phyloP scores from a whole-genome alignment of 1,284 basidiomycete genomes.

The Coniophora puteana region DNA sequence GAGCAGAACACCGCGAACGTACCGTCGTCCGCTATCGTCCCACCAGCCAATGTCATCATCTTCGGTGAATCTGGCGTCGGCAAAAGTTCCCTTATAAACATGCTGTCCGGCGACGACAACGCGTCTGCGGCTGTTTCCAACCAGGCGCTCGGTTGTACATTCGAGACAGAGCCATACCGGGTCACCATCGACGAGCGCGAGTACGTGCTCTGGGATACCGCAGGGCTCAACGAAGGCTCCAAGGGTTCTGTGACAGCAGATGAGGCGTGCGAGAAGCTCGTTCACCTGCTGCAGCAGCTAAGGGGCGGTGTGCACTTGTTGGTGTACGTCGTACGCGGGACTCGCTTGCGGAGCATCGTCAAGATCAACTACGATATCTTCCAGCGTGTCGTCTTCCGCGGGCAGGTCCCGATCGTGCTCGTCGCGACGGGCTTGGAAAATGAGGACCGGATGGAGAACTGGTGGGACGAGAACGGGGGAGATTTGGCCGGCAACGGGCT shows the following conservation, averaged over 20 bases:
- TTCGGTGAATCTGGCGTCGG: conserved; percentile 19
- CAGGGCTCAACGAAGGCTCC: conserved; percentile 24
- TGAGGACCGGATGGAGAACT: conserved; percentile 26
- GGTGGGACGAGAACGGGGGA: conserved; percentile 27
- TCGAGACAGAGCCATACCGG: conserved; percentile 7
- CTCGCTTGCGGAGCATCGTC: conserved; percentile 17
- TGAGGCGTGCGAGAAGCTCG: too few relatives aligned
- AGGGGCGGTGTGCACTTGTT: conserved; percentile 19
- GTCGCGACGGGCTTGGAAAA: conserved; percentile 31
- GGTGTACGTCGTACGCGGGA: conserved; percentile 28
- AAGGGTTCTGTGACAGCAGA: too few relatives aligned
- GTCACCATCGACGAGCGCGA: conserved; percentile 4
- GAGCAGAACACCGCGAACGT: too few relatives aligned
- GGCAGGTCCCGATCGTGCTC: conserved; percentile 23
- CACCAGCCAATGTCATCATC: conserved; percentile 19
- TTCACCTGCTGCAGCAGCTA: conserved; percentile 19
- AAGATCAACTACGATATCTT: conserved; percentile 24
- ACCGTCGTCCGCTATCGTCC: too few relatives aligned
- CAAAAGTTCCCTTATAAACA: conserved; percentile 22
- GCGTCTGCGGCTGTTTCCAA: conserved; percentile 15
- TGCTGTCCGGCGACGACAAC: conserved; percentile 11
- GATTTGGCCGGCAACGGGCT: conserved; percentile 16
- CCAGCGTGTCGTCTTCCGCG: conserved; percentile 19
- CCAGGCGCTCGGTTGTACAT: conserved; percentile 23
- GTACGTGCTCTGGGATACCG: conserved; percentile 27